Evolutionary conservation across 257 asterid species (phyloP).

Genomic region (Solanum piurae): DNA sequence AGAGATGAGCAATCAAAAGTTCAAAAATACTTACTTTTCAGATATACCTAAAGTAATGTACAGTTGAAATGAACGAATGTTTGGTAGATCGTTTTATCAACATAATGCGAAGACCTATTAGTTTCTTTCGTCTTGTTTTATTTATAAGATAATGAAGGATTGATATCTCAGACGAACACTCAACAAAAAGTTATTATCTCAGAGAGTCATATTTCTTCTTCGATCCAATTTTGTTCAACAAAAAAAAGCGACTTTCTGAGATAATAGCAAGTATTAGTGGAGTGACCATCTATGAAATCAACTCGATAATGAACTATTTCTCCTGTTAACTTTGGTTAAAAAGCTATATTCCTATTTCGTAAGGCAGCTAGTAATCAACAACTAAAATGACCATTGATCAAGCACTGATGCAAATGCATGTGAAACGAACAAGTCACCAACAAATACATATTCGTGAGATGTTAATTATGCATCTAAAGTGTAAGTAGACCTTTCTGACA

Average conservation of each 20-base stretch:
- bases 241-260: neutral
- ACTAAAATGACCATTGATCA: neutral
- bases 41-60: neutral
- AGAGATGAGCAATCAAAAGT: neutral
- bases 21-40: neutral
- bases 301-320: neutral
- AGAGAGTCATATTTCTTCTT: neutral
- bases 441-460: neutral
- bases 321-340: neutral
- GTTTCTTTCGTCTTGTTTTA: neutral
- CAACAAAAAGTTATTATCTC: neutral
- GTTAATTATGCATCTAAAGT: neutral
- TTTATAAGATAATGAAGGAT: neutral
- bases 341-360: neutral
- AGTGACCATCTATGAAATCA: neutral
- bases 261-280: neutral
- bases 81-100: neutral
- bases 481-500: slow-evolving; percentile 72
- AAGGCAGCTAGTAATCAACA: neutral
- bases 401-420: neutral
- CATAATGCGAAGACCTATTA: neutral
- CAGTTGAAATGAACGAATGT: neutral
- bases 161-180: neutral
- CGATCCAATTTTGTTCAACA: neutral
- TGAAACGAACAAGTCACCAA: neutral